Base-by-base conservation (phyloP, 805 yeast species). In the Saccharomycopsis microspora region DNA sequence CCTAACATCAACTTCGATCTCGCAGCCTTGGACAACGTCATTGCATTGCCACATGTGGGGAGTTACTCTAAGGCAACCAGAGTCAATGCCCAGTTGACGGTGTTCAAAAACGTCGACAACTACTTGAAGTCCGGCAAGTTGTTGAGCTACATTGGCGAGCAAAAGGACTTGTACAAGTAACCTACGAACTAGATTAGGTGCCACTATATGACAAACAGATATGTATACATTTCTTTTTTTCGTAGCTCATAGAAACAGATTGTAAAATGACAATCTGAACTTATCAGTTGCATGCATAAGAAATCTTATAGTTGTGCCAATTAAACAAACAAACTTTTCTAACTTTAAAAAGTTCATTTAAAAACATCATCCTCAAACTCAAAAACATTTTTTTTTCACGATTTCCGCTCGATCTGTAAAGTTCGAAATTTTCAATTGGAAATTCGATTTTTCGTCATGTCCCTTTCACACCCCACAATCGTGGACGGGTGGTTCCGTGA, bases 31-130 rank as follows among this genome's bases (percentile, higher is more conserved):
- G 82, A 84, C 6, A 81, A 82, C 53, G 85, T 80, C n/a, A 69
- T 82, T n/a, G 75, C 85, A 35, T 68, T 85, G 55, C 97, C 97
- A 9, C 97, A 88, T 61, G 78, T 85, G 81, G 97, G 96, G 32
- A 85, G 96, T 0, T 78, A 77, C 60, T 69, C 90, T 4, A 64
- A 65, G 46, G 94, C 87, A 63, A 83, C 95, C 4, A 75, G 84
- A 59, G 66, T 70, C 55, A 74, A 75, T 56, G 67, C 71, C 55
- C 74, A 75, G 56, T 85, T 93, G 95, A 96, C 89, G 64, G 78
- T 76, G 55, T 76, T 76, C 60, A 72, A 72, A 35, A 90, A 90
- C 63, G 78, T 85, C 8, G 66, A 68, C 39, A 63, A 69, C n/a
- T 80, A 65, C 42, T 58, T 86, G 38, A 62, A 66, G 9, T 72